Base-by-base conservation (phyloP, 768 basidiomycete genomes). In the Boletus coccyginus region DNA sequence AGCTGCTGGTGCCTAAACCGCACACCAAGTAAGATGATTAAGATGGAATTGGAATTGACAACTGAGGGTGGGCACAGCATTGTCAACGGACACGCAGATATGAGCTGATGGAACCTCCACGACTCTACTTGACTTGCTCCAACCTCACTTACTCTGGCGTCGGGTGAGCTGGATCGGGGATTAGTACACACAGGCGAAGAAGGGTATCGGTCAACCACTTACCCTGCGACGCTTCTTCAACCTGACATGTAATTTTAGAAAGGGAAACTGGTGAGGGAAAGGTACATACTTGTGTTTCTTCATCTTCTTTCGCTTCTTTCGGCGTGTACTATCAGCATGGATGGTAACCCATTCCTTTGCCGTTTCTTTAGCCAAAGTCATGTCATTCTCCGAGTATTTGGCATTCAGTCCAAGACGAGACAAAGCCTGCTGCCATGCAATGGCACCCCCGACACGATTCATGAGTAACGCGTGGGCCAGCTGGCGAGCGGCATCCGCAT, bases 221-320 rank as follows among this genome's bases (percentile, higher is more conserved):
- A 92, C 92, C 77, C 85, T 89, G 81, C 94, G 81, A 63, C 92
- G 85, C 80, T 95, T 95, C 85, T 87, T 91, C 66, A 92, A 81
- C 78, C 92, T 93, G 59, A 7, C 60, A 47, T 42, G 16, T 21
- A 21, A 43, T 7, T 36, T 67, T 29, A 67, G 44, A 56, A 53
- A 14, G 5, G 43, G 46, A 51, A 54, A 55, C 54, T 19, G 16
- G 39, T 48, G 36, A 55, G 51, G 43, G 42, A 9, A 52, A 27
- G 29, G 29, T 4, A 79, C 90, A 73, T 67, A 93, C 92, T 95
- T 95, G 73, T 96, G 94, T 76, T 94, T 96, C 82, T 88, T 92
- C 87, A 96, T 96, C 85, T 95, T 96, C 85, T 86, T 89, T 78
- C 84, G 78, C 63, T 84, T 81, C 79, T 94, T 94, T 71, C 91